Percentiles rank a stretch among this genome's conserved stretches.
Conservation (phyloP, 352 stramenopile genomes). For the Pythium coloratum region DNA sequence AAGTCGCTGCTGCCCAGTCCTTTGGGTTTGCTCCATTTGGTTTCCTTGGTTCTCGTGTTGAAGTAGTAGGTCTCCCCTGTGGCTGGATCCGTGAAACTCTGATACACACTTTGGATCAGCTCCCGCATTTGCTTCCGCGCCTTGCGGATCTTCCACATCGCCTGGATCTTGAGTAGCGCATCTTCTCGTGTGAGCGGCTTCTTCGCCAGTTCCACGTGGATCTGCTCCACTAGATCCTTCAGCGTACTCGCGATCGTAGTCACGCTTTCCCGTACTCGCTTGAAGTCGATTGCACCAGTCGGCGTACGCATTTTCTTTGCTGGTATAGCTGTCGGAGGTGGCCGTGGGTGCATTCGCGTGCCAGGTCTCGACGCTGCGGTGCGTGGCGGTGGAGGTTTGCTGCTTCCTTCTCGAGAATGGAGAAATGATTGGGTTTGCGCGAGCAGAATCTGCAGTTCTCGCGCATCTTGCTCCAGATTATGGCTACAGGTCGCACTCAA, state of each 20-base stretch:
- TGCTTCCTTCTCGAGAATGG: background rate
- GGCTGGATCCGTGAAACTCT: slow-evolving; percentile 53
- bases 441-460: slow-evolving; percentile 59
- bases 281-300: slow-evolving; percentile 41
- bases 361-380: background rate
- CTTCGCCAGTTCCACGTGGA: slow-evolving; percentile 48
- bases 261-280: slow-evolving; percentile 38
- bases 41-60: slow-evolving; percentile 68
- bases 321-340: background rate
- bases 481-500: slow-evolving; percentile 33
- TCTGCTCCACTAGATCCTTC: slow-evolving; percentile 38
- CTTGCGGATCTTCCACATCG: slow-evolving; percentile 71
- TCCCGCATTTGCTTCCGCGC: slow-evolving; percentile 67
- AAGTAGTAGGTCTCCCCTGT: slow-evolving; percentile 79
- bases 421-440: slow-evolving; percentile 47
- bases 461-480: slow-evolving; percentile 64
- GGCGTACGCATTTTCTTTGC: slow-evolving; percentile 14
- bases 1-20: slow-evolving; percentile 30
- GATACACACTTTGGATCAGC: slow-evolving; percentile 59
- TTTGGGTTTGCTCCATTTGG: slow-evolving; percentile 67
- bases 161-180: slow-evolving; percentile 65
- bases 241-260: slow-evolving; percentile 44
- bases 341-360: background rate
- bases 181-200: slow-evolving; percentile 54
- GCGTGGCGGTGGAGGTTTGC: background rate